phyloP scores from a whole-genome alignment of 169 alveolate genomes.

The Eimeria falciformis region DNA sequence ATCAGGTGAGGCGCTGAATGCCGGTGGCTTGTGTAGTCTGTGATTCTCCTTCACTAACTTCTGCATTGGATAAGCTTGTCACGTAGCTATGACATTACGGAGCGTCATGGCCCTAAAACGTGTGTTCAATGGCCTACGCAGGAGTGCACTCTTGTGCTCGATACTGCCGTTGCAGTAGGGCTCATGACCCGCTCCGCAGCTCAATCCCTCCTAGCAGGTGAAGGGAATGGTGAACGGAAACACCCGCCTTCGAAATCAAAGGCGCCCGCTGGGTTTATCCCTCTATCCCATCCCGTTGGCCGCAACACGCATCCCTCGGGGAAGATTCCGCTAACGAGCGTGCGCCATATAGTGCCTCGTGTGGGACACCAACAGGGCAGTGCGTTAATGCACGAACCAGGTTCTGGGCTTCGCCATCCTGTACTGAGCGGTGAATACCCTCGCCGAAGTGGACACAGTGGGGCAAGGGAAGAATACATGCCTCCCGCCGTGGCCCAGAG shows the following conservation, averaged over 20 bases:
- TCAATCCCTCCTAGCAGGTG: slow-evolving; percentile 60
- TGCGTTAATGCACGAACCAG: slow-evolving; percentile 33
- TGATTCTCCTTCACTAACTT: too few species aligned
- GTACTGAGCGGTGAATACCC: slow-evolving; percentile 30
- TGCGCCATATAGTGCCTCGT: slow-evolving; percentile 47
- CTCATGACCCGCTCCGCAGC: slow-evolving; percentile 70
- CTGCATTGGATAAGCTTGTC: too few species aligned
- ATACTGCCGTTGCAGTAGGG: slow-evolving; percentile 64
- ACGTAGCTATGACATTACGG: not conserved
- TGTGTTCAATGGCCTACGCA: slow-evolving; percentile 5
- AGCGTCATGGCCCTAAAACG: not conserved
- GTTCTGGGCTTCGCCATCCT: slow-evolving; percentile 30
- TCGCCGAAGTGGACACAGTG: slow-evolving; percentile 56
- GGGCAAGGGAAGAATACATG: slow-evolving; percentile 66
- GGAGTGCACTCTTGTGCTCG: slow-evolving; percentile 64
- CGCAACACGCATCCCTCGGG: slow-evolving; percentile 22
- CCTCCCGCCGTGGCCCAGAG: slow-evolving; percentile 65
- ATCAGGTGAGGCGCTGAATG: not conserved
- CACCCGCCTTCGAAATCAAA: not conserved
- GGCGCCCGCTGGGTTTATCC: slow-evolving; percentile 24
- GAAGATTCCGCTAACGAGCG: slow-evolving; percentile 48
- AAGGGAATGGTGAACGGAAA: slow-evolving; percentile 55
- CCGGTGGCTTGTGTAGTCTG: not conserved
- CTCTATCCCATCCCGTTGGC: slow-evolving; percentile 44
- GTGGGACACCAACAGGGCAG: slow-evolving; percentile 37